phyloP scores from a whole-genome alignment of 106 monocot species.

The Vanilla planifolia region DNA sequence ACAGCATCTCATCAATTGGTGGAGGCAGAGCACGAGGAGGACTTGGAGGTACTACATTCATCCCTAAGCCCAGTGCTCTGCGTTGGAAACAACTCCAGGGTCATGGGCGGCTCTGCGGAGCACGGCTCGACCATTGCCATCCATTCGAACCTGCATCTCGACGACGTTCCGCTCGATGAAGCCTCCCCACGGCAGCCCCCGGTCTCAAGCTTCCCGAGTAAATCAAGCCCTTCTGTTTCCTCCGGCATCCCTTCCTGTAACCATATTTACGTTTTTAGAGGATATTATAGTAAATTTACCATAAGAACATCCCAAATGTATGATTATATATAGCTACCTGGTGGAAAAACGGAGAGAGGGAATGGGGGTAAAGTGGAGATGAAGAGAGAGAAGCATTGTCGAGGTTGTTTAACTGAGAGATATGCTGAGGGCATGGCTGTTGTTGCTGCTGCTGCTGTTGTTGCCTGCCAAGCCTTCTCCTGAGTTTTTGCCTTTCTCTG shows the following conservation, averaged over 20 bases:
- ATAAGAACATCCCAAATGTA: background rate
- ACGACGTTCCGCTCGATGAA: background rate
- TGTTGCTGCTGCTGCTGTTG: slow-evolving; percentile 20
- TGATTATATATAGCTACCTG: slow-evolving; percentile 8
- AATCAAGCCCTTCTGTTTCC: slow-evolving; percentile 11
- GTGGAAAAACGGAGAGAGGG: slow-evolving; percentile 5
- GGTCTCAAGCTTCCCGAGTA: slow-evolving; percentile 33
- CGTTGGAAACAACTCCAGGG: slow-evolving; percentile 73
- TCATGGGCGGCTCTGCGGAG: slow-evolving; percentile 24
- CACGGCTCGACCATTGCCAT: slow-evolving; percentile 4
- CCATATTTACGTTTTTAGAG: background rate
- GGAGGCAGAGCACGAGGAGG: slow-evolving; percentile 60
- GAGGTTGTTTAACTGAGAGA: slow-evolving; percentile 7
- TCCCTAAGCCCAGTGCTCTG: slow-evolving; percentile 48
- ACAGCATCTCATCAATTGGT: slow-evolving; percentile 40
- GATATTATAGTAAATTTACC: no score
- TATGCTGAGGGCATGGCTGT: background rate
- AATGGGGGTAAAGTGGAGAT: background rate
- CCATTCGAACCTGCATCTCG: background rate
- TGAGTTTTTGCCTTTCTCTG: slow-evolving; percentile 61
- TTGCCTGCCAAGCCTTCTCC: slow-evolving; percentile 44
- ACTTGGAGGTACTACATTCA: slow-evolving; percentile 53
- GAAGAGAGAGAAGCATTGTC: background rate
- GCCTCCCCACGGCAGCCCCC: slow-evolving; percentile 1
- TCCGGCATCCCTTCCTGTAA: slow-evolving; percentile 14